Evolutionary conservation across 2,329 filamentous ascomycete genomes (phyloP).

Genomic region (Leptographium lundbergii): DNA sequence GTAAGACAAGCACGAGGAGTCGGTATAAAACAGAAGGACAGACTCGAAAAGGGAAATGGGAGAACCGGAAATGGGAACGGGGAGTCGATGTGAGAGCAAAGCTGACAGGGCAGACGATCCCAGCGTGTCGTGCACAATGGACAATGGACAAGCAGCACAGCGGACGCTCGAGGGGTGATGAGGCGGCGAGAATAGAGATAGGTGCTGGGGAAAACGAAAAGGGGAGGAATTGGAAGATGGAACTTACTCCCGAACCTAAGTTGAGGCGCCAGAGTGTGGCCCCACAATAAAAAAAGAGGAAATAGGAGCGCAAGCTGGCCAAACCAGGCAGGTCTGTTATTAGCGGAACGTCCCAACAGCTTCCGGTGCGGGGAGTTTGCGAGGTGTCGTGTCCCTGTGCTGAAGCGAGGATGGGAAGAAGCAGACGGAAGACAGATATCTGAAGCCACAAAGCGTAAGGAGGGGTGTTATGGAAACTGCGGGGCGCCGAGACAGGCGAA

Average conservation of each 20-base stretch:
- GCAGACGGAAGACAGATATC: not conserved
- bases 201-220: not conserved
- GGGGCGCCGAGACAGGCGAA: conserved; percentile 2
- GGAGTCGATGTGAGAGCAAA: not conserved
- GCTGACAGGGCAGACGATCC: not conserved
- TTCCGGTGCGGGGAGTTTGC: not conserved
- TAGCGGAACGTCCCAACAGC: not conserved
- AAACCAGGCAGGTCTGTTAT: not conserved
- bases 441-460: not conserved
- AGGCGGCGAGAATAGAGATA: not conserved
- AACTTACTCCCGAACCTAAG: not conserved
- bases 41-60: not conserved
- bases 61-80: not conserved
- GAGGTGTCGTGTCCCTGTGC: not conserved
- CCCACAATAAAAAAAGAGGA: conserved; percentile 1
- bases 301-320: not conserved
- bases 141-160: not conserved
- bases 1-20: not conserved
- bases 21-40: not conserved
- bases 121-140: not conserved
- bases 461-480: not conserved
- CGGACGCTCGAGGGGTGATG: not conserved
- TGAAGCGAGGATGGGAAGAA: not conserved
- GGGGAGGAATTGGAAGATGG: not conserved
- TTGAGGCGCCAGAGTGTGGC: not conserved